Evolutionary conservation across 2,329 filamentous ascomycete genomes (phyloP).

Genomic region (Cladosporium sp.): DNA sequence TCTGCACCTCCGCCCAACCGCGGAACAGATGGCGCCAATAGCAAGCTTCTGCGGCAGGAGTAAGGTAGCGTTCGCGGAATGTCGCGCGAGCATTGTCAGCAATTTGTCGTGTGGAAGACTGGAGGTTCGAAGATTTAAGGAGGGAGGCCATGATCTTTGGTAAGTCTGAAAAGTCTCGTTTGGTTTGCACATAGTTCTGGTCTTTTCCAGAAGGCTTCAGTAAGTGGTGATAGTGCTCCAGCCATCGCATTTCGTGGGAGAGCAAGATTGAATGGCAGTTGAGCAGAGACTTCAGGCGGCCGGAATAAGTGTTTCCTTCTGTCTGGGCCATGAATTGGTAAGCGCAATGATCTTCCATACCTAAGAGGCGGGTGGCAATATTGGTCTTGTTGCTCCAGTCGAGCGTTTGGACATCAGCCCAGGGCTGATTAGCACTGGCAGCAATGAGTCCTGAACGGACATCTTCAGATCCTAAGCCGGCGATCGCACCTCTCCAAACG

Average conservation of each 20-base stretch:
- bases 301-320: conserved; percentile 33
- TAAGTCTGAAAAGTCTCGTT: conserved; percentile 29
- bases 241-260: conserved; percentile 27
- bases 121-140: conserved; percentile 8
- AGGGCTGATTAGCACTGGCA: conserved; percentile 32
- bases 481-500: conserved; percentile 46
- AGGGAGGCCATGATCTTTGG: conserved; percentile 18
- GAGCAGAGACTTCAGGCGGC: conserved; percentile 32
- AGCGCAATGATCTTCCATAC: conserved; percentile 30
- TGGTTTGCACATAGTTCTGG: conserved; percentile 30
- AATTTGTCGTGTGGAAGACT: conserved; percentile 14
- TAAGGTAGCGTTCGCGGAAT: conserved; percentile 27
- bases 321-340: conserved; percentile 32
- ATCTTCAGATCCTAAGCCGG: conserved; percentile 23
- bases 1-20: conserved; percentile 23
- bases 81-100: conserved; percentile 23
- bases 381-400: conserved; percentile 24
- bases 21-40: conserved; percentile 30
- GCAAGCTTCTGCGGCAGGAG: conserved; percentile 17
- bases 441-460: conserved; percentile 31
- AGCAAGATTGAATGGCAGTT: conserved; percentile 31
- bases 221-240: conserved; percentile 31
- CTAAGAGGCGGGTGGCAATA: conserved; percentile 15
- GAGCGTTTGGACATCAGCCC: conserved; percentile 41
- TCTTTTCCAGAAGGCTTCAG: conserved; percentile 23